Percentiles rank a stretch among this genome's conserved stretches.
Evolutionary conservation across 768 basidiomycete species (phyloP).

Genomic region (Chalciporus sphaerocephalus): DNA sequence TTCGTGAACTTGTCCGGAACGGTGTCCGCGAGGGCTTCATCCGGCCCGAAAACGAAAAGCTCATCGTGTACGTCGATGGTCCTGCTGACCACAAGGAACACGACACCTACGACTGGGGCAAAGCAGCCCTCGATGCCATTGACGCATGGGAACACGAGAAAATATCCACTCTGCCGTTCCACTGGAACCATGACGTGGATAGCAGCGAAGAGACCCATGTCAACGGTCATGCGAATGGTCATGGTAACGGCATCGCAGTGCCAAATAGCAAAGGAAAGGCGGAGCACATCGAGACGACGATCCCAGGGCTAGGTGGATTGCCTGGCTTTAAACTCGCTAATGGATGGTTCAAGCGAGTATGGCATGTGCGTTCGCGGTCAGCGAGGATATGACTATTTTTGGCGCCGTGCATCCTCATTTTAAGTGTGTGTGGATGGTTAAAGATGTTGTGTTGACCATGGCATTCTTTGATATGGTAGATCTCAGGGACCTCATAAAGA

Average conservation of each 20-base stretch:
- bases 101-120: conserved; percentile 73
- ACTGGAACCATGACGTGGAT: conserved; percentile 46
- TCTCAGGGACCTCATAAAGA: background rate
- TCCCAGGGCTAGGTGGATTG: conserved; percentile 20
- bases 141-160: conserved; percentile 50
- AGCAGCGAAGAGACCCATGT: conserved; percentile 28
- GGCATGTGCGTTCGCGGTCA: conserved; percentile 30
- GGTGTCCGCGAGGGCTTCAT: conserved; percentile 76
- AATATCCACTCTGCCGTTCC: conserved; percentile 35
- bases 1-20: conserved; percentile 68
- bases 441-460: conserved; percentile 11
- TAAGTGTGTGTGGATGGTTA: background rate
- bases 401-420: background rate
- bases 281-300: conserved; percentile 16
- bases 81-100: conserved; percentile 51
- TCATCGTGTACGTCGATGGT: conserved; percentile 76
- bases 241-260: background rate
- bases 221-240: background rate
- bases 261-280: conserved; percentile 10
- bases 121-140: conserved; percentile 59
- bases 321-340: conserved; percentile 24
- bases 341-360: conserved; percentile 31
- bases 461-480: background rate
- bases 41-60: conserved; percentile 47
- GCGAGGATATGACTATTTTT: conserved; percentile 16